These are phyloP conservation scores for Cladosporium cucumerinum DNA, from an alignment of 2,329 filamentous ascomycete species.

Conservation along the genomic window DNA sequence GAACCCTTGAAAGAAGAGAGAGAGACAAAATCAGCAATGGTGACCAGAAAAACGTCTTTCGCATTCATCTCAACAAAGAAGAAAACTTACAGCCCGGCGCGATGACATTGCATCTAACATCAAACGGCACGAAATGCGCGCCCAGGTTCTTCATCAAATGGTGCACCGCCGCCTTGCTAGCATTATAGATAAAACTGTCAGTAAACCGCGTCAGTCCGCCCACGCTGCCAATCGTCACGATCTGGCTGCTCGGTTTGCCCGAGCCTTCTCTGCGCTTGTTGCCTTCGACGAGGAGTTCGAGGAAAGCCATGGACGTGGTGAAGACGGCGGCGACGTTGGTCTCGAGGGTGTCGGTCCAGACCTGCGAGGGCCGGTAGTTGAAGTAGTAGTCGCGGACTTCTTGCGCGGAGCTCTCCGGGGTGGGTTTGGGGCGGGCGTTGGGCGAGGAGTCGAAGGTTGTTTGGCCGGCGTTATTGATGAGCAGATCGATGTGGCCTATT, in stretches of 20 bases:
- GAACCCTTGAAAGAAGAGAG: conserved; percentile 27
- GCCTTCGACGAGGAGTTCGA: conserved; percentile 44
- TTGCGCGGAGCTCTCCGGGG: conserved; percentile 24
- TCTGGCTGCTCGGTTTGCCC: conserved; percentile 43
- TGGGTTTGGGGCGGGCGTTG: conserved; percentile 42
- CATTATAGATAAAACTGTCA: conserved; percentile 39
- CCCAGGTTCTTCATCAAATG: conserved; percentile 47
- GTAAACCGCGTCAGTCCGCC: conserved; percentile 39
- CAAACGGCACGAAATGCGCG: conserved; percentile 42
- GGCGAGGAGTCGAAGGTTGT: conserved; percentile 30
- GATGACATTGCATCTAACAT: conserved; percentile 47
- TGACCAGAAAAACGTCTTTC: too few relatives aligned
- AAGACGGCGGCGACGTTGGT: conserved; percentile 47
- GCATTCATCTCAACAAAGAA: too few relatives aligned
- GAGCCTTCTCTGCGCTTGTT: conserved; percentile 40
- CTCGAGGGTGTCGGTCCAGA: conserved; percentile 42
- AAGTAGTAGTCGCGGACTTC: conserved; percentile 38
- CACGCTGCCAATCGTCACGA: conserved; percentile 45
- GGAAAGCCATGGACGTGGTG: conserved; percentile 44
- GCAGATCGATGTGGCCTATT: conserved; percentile 48
- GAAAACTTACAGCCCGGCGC: conserved; percentile 39
- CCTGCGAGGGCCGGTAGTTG: conserved; percentile 42
- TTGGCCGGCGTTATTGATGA: conserved; percentile 52
- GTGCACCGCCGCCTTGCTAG: conserved; percentile 43
- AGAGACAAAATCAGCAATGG: background rate